Conservation (phyloP, 1,139 yeast species). For the Kurtzmaniella quercitrusa region DNA sequence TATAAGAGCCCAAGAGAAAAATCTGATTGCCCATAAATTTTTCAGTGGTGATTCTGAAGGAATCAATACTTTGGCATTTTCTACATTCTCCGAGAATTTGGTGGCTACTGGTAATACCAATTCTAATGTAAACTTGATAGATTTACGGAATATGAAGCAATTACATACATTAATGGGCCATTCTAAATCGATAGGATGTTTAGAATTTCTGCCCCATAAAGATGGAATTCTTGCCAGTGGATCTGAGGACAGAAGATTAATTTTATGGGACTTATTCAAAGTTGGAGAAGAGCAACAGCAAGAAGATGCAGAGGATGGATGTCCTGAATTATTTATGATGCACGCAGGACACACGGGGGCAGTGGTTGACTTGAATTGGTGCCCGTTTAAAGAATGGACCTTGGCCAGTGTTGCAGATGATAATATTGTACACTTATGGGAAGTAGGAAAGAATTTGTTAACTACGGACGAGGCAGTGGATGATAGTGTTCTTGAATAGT, state of each 20-base stretch:
- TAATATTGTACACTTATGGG: conserved; percentile 76
- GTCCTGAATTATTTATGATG: conserved; percentile 78
- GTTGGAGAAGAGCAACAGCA: conserved; percentile 79
- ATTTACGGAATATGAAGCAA: conserved; percentile 45
- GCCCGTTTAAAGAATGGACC: conserved; percentile 69
- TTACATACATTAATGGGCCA: conserved; percentile 79
- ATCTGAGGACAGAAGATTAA: conserved; percentile 65
- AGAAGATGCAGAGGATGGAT: conserved; percentile 77
- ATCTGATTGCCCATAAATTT: conserved; percentile 14
- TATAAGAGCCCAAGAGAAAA: conserved; percentile 20
- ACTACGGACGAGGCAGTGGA: conserved; percentile 19
- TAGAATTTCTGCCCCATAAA: conserved; percentile 68
- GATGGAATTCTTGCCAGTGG: conserved; percentile 76
- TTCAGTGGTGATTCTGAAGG: conserved; percentile 36
- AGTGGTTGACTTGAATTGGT: conserved; percentile 69
- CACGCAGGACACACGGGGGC: conserved; percentile 84
- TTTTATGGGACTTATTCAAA: conserved; percentile 68
- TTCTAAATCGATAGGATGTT: conserved; percentile 59
- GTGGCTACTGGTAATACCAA: conserved; percentile 68
- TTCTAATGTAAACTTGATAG: conserved; percentile 60
- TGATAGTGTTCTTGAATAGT: conserved; percentile 20
- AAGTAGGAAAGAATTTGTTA: conserved; percentile 51
- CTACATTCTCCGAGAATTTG: conserved; percentile 55
- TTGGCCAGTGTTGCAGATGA: conserved; percentile 73
- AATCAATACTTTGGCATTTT: conserved; percentile 62